Conservation (phyloP, 352 stramenopile species). For the Elongisporangium anandrum region DNA sequence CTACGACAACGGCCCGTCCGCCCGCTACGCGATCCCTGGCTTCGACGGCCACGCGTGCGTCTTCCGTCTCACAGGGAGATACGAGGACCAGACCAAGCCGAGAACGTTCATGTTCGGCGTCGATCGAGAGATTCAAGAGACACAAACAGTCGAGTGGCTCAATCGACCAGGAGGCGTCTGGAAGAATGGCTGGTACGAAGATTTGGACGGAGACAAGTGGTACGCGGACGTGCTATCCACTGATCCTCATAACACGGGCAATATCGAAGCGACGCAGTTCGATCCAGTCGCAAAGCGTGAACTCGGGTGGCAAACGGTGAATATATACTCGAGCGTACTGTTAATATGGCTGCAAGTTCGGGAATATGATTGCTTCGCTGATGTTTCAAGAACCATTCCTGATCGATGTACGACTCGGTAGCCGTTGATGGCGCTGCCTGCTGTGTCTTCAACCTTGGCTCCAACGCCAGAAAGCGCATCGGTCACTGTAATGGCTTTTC, state of each 20-base stretch:
- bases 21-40: slow-evolving; percentile 16
- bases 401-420: slow-evolving; percentile 20
- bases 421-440: slow-evolving; percentile 11
- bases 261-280: slow-evolving; percentile 8
- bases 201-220: slow-evolving; percentile 14
- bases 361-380: not conserved
- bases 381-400: not conserved
- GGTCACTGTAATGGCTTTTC: slow-evolving; percentile 25
- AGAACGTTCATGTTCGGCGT: slow-evolving; percentile 10
- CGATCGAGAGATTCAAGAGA: slow-evolving; percentile 7
- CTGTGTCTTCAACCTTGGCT: slow-evolving; percentile 2
- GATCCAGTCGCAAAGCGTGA: slow-evolving; percentile 1
- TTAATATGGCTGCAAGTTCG: slow-evolving; percentile 9
- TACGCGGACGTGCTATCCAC: slow-evolving; percentile 23
- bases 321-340: slow-evolving; percentile 5
- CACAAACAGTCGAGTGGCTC: slow-evolving; percentile 10
- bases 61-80: slow-evolving; percentile 17
- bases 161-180: slow-evolving; percentile 6
- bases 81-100: slow-evolving; percentile 6
- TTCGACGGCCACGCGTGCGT: slow-evolving; percentile 23
- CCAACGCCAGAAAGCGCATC: slow-evolving; percentile 6
- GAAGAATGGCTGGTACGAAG: slow-evolving; percentile 30
- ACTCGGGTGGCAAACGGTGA: not conserved
- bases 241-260: not conserved
- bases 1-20: slow-evolving; percentile 9